Evolutionary conservation across 116 monocot genomes (phyloP).

Genomic region (Thalassia testudinum): DNA sequence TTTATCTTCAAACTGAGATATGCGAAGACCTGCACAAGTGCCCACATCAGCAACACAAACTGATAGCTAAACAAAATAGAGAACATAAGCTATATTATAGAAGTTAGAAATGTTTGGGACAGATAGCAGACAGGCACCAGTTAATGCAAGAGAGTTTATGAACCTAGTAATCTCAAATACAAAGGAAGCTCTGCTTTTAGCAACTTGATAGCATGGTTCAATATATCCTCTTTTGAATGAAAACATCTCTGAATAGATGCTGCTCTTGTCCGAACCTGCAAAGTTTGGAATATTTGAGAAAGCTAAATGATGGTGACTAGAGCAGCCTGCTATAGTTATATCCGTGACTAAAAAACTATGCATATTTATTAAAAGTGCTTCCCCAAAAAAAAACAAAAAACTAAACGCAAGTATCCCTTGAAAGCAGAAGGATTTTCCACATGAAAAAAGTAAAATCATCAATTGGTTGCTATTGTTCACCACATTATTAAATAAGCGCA

Average conservation of each 20-base stretch:
- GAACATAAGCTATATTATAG: neutral
- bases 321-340: no score
- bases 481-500: no score
- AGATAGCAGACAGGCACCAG: neutral
- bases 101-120: neutral
- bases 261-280: slow-evolving; percentile 84
- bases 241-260: slow-evolving; percentile 57
- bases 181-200: slow-evolving; percentile 86
- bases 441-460: no score
- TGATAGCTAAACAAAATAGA: neutral
- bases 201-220: slow-evolving; percentile 55
- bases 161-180: slow-evolving; percentile 90
- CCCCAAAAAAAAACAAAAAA: no score
- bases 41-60: neutral
- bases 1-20: slow-evolving; percentile 76
- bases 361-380: no score
- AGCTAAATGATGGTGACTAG: neutral
- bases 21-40: slow-evolving; percentile 43
- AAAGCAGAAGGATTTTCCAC: no score
- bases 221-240: slow-evolving; percentile 78
- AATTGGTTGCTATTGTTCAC: no score
- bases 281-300: neutral
- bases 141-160: neutral
- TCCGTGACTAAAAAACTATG: no score
- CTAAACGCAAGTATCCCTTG: no score